Evolutionary conservation across 129 eudicot species (phyloP).

Genomic region (Chrysanthemum makinoi): DNA sequence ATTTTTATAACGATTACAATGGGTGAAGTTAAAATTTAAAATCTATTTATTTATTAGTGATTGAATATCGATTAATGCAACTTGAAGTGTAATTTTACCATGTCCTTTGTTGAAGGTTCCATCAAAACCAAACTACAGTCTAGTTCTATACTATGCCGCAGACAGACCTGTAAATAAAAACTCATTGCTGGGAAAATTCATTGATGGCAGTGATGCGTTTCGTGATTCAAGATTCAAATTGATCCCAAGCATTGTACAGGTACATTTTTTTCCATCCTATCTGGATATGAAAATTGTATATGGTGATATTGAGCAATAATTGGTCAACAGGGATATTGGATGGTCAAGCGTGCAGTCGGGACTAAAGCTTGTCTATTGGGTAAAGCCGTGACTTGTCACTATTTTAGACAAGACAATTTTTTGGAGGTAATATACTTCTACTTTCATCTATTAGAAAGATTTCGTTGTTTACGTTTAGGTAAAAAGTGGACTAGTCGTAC

Average conservation of each 20-base stretch:
- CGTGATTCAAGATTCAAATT: constrained; percentile 94
- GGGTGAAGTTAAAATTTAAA: neutral
- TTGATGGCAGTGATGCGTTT: constrained; percentile 76
- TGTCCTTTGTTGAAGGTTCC: constrained; percentile 65
- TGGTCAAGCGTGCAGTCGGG: constrained; percentile 99
- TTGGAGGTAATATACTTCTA: constrained; percentile 57
- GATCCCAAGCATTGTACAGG: constrained; percentile 93
- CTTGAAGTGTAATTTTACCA: constrained; percentile 21
- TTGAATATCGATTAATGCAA: constrained; percentile 21
- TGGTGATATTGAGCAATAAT: constrained; percentile 17
- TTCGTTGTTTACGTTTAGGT: neutral
- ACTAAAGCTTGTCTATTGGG: constrained; percentile 94
- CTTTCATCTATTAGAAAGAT: neutral
- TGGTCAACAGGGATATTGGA: constrained; percentile 91
- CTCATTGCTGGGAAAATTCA: constrained; percentile 77
- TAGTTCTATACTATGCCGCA: constrained; percentile 94
- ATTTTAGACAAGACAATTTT: constrained; percentile 89
- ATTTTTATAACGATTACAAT: neutral
- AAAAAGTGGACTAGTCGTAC: neutral
- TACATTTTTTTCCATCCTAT: constrained; percentile 21
- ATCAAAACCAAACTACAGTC: constrained; percentile 88
- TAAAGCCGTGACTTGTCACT: constrained; percentile 89
- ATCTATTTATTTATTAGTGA: neutral
- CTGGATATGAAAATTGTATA: neutral
- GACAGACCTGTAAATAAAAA: constrained; percentile 77